Conservation (phyloP, 768 basidiomycete genomes). For the Fomitopsis pulvina region DNA sequence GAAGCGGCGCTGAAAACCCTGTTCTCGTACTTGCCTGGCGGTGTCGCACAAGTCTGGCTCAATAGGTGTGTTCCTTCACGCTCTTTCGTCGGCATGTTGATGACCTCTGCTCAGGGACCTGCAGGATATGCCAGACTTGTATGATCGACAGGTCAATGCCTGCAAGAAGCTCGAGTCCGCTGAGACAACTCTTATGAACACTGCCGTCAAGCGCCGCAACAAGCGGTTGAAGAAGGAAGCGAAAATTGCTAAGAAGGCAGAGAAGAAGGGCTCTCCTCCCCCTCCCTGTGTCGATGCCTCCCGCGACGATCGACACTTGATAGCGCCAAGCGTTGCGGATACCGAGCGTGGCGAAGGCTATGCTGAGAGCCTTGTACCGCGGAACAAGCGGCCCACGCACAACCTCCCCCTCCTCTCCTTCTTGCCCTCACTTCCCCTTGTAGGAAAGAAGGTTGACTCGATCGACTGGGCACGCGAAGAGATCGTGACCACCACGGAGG, state of each 20-base stretch:
- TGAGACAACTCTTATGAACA: conserved; percentile 71
- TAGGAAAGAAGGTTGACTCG: conserved; percentile 87
- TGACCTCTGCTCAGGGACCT: conserved; percentile 50
- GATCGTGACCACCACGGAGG: conserved; percentile 40
- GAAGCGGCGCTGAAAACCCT: conserved; percentile 58
- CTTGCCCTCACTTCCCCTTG: conserved; percentile 50
- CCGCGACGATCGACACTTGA: conserved; percentile 17
- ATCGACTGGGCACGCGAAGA: conserved; percentile 86
- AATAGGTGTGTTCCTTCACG: conserved; percentile 48
- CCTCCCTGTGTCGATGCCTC: neutral
- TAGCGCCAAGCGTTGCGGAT: conserved; percentile 22
- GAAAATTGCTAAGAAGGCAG: conserved; percentile 25
- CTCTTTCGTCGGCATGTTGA: neutral
- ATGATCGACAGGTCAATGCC: conserved; percentile 68
- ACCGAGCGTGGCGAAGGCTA: conserved; percentile 22
- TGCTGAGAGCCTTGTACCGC: conserved; percentile 52
- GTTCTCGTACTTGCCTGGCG: conserved; percentile 84
- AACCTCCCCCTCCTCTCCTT: conserved; percentile 49
- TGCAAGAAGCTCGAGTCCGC: conserved; percentile 80
- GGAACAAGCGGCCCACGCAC: conserved; percentile 70
- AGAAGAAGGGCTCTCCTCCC: conserved; percentile 2
- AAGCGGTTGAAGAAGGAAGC: conserved; percentile 44
- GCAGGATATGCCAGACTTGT: conserved; percentile 79
- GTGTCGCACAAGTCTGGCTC: conserved; percentile 87
- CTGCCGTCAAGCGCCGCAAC: conserved; percentile 64